A percentile compares a stretch with the other conserved stretches of the same genome.
Evolutionary conservation across 208 protist species (phyloP).

Genomic region (Phytomonas serpens): DNA sequence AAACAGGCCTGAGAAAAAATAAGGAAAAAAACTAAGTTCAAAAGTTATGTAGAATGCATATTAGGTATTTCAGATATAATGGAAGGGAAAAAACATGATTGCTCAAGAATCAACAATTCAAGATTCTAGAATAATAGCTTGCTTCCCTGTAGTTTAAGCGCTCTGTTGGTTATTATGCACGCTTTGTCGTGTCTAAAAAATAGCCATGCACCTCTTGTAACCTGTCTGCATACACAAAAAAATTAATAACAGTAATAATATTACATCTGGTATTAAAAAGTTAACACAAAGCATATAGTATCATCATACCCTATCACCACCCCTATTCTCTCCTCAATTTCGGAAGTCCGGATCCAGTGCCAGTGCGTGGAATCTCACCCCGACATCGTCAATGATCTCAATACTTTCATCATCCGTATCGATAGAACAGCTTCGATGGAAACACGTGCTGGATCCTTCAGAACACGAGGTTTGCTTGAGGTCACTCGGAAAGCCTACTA

Average conservation of each 20-base stretch:
- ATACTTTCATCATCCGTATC: conserved; percentile 8
- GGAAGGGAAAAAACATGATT: not conserved
- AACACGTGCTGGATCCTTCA: not conserved
- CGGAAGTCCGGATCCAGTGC: conserved; percentile 2
- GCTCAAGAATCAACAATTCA: not conserved
- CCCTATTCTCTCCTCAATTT: not conserved
- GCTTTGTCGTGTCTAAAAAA: not conserved
- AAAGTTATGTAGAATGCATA: not conserved
- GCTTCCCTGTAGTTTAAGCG: not conserved
- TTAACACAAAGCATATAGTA: not conserved
- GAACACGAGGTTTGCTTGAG: not conserved
- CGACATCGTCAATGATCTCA: conserved; percentile 18
- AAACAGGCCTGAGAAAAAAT: not conserved
- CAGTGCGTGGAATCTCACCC: conserved; percentile 5
- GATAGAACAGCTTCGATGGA: not conserved
- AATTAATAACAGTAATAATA: not conserved
- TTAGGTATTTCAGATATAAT: not conserved
- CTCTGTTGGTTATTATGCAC: not conserved
- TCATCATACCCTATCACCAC: not conserved
- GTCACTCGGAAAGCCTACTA: not conserved
- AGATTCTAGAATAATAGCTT: not conserved
- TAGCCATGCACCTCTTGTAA: not conserved
- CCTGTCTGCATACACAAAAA: not conserved
- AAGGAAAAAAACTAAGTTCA: not conserved
- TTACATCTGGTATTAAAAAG: not conserved